Evolutionary conservation across 116 monocot genomes (phyloP), one percentile per base, ranked within the genome.

Genomic region (Trichopus zeylanicus): DNA sequence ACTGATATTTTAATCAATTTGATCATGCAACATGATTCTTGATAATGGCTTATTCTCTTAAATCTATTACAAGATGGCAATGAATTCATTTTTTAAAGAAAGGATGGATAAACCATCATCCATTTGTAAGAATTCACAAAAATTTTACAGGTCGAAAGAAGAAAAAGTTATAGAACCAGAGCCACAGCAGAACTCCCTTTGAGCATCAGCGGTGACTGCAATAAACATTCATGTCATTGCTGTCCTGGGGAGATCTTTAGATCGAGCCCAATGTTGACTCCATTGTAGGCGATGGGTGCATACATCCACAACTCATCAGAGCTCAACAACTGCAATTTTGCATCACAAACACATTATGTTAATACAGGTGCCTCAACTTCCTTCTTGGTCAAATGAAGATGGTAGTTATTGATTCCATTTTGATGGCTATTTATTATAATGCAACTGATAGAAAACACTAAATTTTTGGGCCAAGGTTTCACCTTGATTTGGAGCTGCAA

Each of bases 251-350:
- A 33, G 19, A 31, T 47, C 22, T 48, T 77, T 21, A 74, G 48
- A 61, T 74, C 67, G 30, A 74, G 58, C 6, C 77, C 76, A 10
- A 80, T 73, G 46, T 74, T 61, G 51, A 75, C 61, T 8, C 77
- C 81, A 32, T 85, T 74, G 51, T 77, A 77, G 46, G 73, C 85
- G n/a, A 85, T 58, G 6, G 85, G 81, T 29, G 85, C 81, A 61
- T 81, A 85, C 85, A 85, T 85, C 85, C 81, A 85, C 56, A 73
- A 8, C 2, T 77, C 77, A 65, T 85, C 85, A 19, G 80, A 80
- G 71, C 85, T 85, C 48, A 85, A 71, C 64, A 81, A 65, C 85
- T 85, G 74, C 60, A 73, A 42, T 42, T 42, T 42, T 12, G 13
- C 42, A 42, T 4, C 2, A 6, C 19, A 49, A 49, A 19, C 21